These are phyloP conservation scores for Malus sieversii DNA, from an alignment of 306 rosid genomes.

Conservation along the genomic window DNA sequence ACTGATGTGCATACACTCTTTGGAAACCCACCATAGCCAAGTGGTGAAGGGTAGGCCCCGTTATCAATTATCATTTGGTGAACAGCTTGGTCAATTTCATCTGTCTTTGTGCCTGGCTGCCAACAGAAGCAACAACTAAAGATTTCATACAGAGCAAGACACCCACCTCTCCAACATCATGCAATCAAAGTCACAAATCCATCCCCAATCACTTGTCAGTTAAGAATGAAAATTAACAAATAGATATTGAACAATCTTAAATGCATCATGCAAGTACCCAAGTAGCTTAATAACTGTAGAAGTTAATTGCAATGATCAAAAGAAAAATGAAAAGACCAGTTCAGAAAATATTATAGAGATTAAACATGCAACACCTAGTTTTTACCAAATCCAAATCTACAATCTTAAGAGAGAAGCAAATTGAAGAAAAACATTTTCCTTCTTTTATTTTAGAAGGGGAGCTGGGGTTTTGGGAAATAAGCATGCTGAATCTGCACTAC, in stretches of 20 bases:
- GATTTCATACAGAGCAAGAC: constrained; percentile 13
- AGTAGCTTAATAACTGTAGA: neutral
- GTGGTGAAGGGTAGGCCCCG: constrained; percentile 94
- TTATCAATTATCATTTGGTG: constrained; percentile 91
- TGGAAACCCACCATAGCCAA: constrained; percentile 91
- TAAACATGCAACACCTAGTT: neutral
- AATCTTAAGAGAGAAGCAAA: neutral
- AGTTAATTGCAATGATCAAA: neutral
- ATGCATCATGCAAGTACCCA: neutral
- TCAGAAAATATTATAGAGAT: neutral
- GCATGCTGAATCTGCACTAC: neutral
- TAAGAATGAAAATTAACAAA: neutral
- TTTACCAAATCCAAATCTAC: neutral
- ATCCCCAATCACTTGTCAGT: constrained; percentile 1
- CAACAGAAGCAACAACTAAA: constrained; percentile 48
- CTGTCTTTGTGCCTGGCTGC: constrained; percentile 91
- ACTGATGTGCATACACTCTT: constrained; percentile 98
- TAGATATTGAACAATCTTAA: neutral
- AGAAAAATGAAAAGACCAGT: neutral
- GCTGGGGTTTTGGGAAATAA: neutral
- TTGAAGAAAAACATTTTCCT: neutral
- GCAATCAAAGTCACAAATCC: neutral
- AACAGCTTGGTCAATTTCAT: constrained; percentile 92
- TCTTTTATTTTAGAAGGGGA: neutral
- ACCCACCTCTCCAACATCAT: neutral